Evolutionary conservation across 2,329 filamentous ascomycete genomes (phyloP).

Genomic region (Remersonia thermophila): DNA sequence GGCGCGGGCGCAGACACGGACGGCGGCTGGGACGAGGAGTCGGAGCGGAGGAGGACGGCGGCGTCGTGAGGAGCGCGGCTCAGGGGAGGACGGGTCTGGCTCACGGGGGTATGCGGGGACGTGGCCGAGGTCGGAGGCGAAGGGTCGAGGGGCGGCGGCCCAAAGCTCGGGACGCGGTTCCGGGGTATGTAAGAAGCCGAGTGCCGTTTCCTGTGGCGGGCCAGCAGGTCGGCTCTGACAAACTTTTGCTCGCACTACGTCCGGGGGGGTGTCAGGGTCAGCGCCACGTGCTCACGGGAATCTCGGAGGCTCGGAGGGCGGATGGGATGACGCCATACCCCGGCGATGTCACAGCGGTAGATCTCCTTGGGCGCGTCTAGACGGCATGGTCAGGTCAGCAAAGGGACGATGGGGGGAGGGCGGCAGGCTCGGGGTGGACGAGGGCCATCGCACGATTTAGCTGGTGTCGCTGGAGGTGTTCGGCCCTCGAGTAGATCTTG

Average conservation of each 20-base stretch:
- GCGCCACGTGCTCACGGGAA: not conserved
- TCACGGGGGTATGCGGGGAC: conserved; percentile 10
- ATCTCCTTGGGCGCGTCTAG: conserved; percentile 70
- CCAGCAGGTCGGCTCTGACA: conserved; percentile 64
- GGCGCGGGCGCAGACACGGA: conserved; percentile 15
- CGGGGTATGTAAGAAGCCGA: conserved; percentile 40
- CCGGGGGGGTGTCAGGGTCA: conserved; percentile 5
- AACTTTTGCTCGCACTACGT: conserved; percentile 59
- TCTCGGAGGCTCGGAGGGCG: not conserved
- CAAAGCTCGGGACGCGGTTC: conserved; percentile 39
- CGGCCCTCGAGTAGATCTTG: conserved; percentile 68
- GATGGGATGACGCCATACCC: conserved; percentile 21
- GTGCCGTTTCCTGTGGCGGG: conserved; percentile 55
- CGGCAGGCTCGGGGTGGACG: conserved; percentile 2
- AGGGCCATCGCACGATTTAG: conserved; percentile 54
- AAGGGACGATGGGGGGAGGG: not conserved
- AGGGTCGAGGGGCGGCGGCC: conserved; percentile 1
- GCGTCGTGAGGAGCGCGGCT: conserved; percentile 32
- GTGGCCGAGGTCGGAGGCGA: conserved; percentile 18
- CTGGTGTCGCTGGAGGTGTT: conserved; percentile 72
- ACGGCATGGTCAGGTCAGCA: conserved; percentile 12
- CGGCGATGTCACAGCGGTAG: conserved; percentile 62
- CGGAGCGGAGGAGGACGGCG: conserved; percentile 32
- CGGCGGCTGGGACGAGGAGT: conserved; percentile 24
- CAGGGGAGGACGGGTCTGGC: conserved; percentile 19